phyloP scores from a whole-genome alignment of 352 stramenopile genomes.

The Pythium brachiatum region DNA sequence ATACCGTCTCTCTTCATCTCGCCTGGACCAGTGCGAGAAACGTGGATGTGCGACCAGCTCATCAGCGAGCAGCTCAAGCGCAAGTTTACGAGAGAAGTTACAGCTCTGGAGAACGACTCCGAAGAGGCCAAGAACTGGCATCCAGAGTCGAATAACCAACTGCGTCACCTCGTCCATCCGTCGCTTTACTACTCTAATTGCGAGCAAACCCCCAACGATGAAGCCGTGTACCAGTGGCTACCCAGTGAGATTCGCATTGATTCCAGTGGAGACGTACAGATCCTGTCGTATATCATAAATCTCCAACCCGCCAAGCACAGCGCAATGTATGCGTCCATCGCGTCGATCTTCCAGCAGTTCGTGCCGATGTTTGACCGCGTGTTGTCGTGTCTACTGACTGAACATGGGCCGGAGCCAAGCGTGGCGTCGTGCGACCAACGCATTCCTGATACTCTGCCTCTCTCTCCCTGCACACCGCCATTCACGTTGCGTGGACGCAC shows the following conservation, averaged over 20 bases:
- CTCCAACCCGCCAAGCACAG: conserved; percentile 27
- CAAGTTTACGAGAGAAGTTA: conserved; percentile 31
- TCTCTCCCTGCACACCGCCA: not conserved
- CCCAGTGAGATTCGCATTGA: conserved; percentile 28
- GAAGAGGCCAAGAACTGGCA: conserved; percentile 58
- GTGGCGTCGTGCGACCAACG: conserved; percentile 7
- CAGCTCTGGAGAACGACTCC: conserved; percentile 32
- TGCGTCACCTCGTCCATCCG: conserved; percentile 62
- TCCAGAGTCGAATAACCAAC: conserved; percentile 40
- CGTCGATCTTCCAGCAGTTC: conserved; percentile 25
- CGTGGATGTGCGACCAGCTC: conserved; percentile 34
- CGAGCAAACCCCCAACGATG: not conserved
- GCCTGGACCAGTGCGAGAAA: conserved; percentile 29
- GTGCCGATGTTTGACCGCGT: conserved; percentile 32
- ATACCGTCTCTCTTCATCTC: conserved; percentile 22
- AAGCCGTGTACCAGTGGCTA: conserved; percentile 32
- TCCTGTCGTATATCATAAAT: conserved; percentile 42
- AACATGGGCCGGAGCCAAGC: not conserved
- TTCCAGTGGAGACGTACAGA: conserved; percentile 1
- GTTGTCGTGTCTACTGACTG: conserved; percentile 17
- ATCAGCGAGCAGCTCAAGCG: conserved; percentile 27
- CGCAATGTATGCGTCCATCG: conserved; percentile 27
- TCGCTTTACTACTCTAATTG: conserved; percentile 56
- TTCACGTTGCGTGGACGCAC: conserved; percentile 14
- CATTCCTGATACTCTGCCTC: conserved; percentile 4